Base-by-base conservation (phyloP, 1,284 basidiomycete species). In the Puccinia hordei region DNA sequence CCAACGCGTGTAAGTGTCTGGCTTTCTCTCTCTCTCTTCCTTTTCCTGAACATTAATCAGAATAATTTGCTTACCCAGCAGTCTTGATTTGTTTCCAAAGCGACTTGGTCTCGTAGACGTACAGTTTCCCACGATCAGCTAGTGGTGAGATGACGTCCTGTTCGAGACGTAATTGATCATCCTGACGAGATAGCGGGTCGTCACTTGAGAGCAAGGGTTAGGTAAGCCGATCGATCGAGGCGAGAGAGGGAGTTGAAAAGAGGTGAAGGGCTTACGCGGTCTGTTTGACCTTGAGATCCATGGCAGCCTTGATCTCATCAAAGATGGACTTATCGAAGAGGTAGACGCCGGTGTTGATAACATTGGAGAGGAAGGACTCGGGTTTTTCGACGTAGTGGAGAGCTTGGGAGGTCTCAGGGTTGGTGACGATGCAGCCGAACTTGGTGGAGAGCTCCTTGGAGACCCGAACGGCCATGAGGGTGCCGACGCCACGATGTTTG, bases 11-110 rank as follows among this genome's bases (percentile, higher is more conserved):
- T 44, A 8, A 44, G 41, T 44, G 13, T 44, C 41, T 44, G 13
- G 19, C 8, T 35, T 13, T 17, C 41, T 81, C 2, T 33, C 41
- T 41, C 44, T 66, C 30, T 66, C 38, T 66, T 22, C 17, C 6
- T 35, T 6, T 63, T n/a, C n/a, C n/a, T n/a, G n/a, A n/a, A n/a
- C n/a, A n/a, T n/a, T n/a, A n/a, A n/a, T 27, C 6, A 35, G 41
- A 17, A 35, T 30, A 15, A 41, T 22, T 27, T 3, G 15, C 85
- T 82, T 82, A 87, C 85, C 87, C 88, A 63, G 88, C 88, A 24
- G 86, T 86, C 86, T 88, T 88, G 85, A 88, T 87, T 82, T 88
- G 88, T 46, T 86, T 84, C 88, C 88, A 88, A 82, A 87, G 87
- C 59, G 87, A 85, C 19, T 82, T 84, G n/a, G 86, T 86, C 83